Base-by-base conservation (phyloP, 495 filamentous ascomycete genomes). In the Daldinia vernicosa region DNA sequence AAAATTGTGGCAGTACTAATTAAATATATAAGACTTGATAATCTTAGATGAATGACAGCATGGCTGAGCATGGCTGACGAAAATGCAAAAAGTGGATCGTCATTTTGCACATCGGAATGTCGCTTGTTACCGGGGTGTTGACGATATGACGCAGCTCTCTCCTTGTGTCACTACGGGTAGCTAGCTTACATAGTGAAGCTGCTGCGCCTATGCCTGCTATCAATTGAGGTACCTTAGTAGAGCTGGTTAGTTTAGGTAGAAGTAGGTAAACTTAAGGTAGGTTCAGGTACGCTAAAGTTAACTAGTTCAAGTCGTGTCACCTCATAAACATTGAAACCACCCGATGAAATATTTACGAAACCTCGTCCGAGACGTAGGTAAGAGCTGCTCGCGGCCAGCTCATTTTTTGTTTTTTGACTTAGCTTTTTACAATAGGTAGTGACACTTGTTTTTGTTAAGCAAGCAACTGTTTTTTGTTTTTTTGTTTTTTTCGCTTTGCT, bases 61-160 rank as follows among this genome's bases (percentile, higher is more conserved):
- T 68, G 32, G 37, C 70, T 69, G 40, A 43, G 30, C 62, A 62
- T 68, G 32, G 37, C 70, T 69, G 40, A 72, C 65, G 65, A 72
- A 76, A 74, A 72, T 66, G 70, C 43, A 63, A 70, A 68, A 67
- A 72, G 75, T 75, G 74, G 72, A 76, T 74, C 75, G 69, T 68
- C 69, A 72, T 75, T 74, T 68, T 64, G 66, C 70, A 71, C 71
- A 72, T 76, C 74, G 75, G 75, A 75, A 77, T 71, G 72, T 73
- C 69, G 69, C 69, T 70, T 68, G 69, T 73, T 77, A 71, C 66
- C 75, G 33, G 69, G 71, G 71, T 67, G 27, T 65, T 65, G 60
- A 58, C 66, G 59, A 60, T 66, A 76, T 76, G 75, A 76, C 72
- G 75, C 74, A 72, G 59, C 67, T 66, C 43, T 30, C 53, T 66